A percentile compares a stretch with the other conserved stretches of the same genome.
These are phyloP conservation scores for Stephanodiscus minutulus DNA, from an alignment of 108 stramenopile species.

Conservation along the genomic window DNA sequence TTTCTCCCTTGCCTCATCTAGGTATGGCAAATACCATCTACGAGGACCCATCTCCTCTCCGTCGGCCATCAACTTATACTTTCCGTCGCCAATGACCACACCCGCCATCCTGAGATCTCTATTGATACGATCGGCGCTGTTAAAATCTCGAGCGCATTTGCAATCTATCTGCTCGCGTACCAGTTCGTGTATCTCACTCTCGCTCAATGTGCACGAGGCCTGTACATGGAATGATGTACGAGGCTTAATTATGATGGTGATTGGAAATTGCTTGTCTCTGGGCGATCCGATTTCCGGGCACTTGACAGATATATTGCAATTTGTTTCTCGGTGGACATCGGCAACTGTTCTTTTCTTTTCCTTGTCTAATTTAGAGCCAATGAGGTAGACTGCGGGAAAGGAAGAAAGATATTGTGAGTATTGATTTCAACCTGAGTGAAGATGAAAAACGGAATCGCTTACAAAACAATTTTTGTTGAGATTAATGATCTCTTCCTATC, in stretches of 20 bases:
- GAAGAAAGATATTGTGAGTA: neutral
- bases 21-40: neutral
- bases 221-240: neutral
- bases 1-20: neutral
- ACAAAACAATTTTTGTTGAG: conserved; percentile 3
- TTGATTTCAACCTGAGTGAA: neutral
- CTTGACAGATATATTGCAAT: neutral
- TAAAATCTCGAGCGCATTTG: conserved; percentile 58
- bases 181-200: conserved; percentile 54
- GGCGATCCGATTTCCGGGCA: neutral
- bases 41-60: neutral
- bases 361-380: neutral
- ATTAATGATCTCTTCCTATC: neutral
- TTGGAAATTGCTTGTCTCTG: neutral
- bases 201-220: conserved; percentile 30
- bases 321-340: neutral
- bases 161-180: conserved; percentile 54
- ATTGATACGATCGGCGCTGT: conserved; percentile 64
- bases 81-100: conserved; percentile 59
- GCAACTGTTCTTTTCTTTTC: neutral
- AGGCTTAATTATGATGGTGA: neutral
- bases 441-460: neutral
- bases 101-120: conserved; percentile 43
- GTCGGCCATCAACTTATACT: conserved; percentile 56
- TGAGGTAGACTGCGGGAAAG: neutral